Evolutionary conservation across 2,329 filamentous ascomycete genomes (phyloP), one percentile per base, ranked within the genome.

Genomic region (Emergomyces pasteurianus): DNA sequence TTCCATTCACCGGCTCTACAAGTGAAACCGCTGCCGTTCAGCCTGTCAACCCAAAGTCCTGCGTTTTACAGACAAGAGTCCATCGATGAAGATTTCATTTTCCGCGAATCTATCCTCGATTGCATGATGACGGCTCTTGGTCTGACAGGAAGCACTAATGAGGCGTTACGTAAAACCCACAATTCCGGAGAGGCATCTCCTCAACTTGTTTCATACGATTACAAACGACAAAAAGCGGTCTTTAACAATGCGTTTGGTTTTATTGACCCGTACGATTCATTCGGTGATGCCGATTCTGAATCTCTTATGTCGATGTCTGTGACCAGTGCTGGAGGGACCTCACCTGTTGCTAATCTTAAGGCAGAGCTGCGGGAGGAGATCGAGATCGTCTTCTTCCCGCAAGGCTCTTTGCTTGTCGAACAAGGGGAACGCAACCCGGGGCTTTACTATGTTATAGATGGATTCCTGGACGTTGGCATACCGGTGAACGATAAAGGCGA

Each of bases 391-490:
- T 97, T 89, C 76, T 99, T 99, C 66, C 92, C 92, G 0, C 90
- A 97, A 72, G 92, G 89, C 2, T 92, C 94, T 1, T 88, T 99
- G 0, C 81, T 99, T 18, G 92, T 99, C 0, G 94, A 99, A 70
- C 92, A 97, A 75, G 92, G 94, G 10, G 94, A 99, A 72, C 84
- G 94, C n/a, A 96, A 95, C 67, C 94, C 94, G 0, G 94, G 94
- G 0, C 74, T 99, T 0, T 99, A 99, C 76, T 99, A 99, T 74
- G 92, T 99, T 2, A 88, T 99, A 57, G 94, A 99, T 72, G 94
- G 94, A 0, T 99, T 99, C 68, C 78, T 99, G 42, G 94, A 99
- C 69, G 92, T 97, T 50, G 91, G 90, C 63, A 87, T 95, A n/a
- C 86, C 89, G 1, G 78, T 84, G 0, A 84, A 86, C 47, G 85